Evolutionary conservation across 2,329 filamentous ascomycete species (phyloP).

Genomic region (Myriosclerotinia curreyana): DNA sequence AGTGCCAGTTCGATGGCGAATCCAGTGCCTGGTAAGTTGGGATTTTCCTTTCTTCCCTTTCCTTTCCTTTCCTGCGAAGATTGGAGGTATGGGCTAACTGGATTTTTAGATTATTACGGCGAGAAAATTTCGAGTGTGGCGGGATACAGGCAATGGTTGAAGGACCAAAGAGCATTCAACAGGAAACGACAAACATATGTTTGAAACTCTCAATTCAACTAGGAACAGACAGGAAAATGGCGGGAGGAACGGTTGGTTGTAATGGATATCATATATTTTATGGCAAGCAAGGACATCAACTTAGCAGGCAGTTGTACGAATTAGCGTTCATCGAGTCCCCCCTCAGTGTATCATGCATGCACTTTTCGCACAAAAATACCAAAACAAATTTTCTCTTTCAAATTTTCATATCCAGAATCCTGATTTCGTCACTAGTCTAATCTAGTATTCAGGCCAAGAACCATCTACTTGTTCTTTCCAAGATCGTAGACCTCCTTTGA

Average conservation of each 20-base stretch:
- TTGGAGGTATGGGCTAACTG: not conserved
- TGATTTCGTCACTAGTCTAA: not conserved
- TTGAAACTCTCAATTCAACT: slow-evolving; percentile 1
- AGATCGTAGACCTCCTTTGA: slow-evolving; percentile 66
- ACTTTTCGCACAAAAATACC: slow-evolving; percentile 13
- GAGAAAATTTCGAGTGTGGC: slow-evolving; percentile 95
- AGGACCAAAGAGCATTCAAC: slow-evolving; percentile 96
- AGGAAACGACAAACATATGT: slow-evolving; percentile 59
- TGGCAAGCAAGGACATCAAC: slow-evolving; percentile 11
- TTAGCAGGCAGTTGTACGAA: slow-evolving; percentile 14
- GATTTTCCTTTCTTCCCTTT: too few relatives aligned
- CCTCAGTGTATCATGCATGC: slow-evolving; percentile 7
- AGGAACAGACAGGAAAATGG: slow-evolving; percentile 20
- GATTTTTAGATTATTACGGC: slow-evolving; percentile 76
- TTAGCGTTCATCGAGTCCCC: slow-evolving; percentile 21
- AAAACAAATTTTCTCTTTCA: slow-evolving; percentile 18
- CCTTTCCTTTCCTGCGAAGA: not conserved
- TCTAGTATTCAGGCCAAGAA: slow-evolving; percentile 54
- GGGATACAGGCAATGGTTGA: slow-evolving; percentile 92
- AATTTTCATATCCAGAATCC: not conserved
- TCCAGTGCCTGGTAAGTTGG: slow-evolving; percentile 54
- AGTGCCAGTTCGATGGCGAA: slow-evolving; percentile 85
- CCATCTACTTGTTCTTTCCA: slow-evolving; percentile 69
- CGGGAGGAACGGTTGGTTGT: slow-evolving; percentile 12
- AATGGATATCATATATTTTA: slow-evolving; percentile 14